A percentile compares a stretch with the other conserved stretches of the same genome.
Evolutionary conservation across 257 asterid genomes (phyloP).

Genomic region (Solanum raphanifolium): DNA sequence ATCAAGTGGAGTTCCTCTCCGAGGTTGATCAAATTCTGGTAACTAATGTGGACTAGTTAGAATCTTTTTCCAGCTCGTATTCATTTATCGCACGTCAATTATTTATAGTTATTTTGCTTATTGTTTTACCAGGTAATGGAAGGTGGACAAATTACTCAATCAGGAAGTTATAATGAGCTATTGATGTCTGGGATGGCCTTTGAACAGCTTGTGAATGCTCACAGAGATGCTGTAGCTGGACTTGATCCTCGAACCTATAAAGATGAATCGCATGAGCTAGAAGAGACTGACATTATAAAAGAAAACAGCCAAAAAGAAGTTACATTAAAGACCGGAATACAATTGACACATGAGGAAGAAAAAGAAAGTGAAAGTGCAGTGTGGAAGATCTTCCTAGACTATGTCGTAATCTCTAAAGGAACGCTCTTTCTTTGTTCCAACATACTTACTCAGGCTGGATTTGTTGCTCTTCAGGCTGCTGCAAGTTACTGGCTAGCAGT

Average conservation of each 20-base stretch:
- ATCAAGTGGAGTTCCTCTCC: conserved; percentile 71
- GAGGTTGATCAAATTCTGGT: conserved; percentile 63
- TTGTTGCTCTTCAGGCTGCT: conserved; percentile 52
- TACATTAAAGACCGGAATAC: conserved; percentile 14
- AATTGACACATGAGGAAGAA: conserved; percentile 70
- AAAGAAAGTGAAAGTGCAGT: conserved; percentile 42
- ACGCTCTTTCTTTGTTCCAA: not conserved
- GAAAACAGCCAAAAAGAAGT: conserved; percentile 32
- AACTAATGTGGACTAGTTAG: not conserved
- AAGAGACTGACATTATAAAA: conserved; percentile 7
- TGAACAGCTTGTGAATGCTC: conserved; percentile 59
- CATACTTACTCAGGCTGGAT: conserved; percentile 26
- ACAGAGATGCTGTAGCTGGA: conserved; percentile 25
- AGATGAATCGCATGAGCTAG: conserved; percentile 6
- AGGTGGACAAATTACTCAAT: conserved; percentile 44
- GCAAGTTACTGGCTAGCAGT: conserved; percentile 77
- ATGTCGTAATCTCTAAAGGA: conserved; percentile 41
- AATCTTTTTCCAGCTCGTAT: not conserved
- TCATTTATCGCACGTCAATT: not conserved
- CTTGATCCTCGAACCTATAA: conserved; percentile 18
- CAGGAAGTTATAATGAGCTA: conserved; percentile 48
- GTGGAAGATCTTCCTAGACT: conserved; percentile 44
- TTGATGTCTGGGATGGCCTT: conserved; percentile 46
- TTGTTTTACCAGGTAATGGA: conserved; percentile 45
- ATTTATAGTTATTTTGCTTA: not conserved